Evolutionary conservation across 768 basidiomycete genomes (phyloP).

Genomic region (Xerocomus spinulosus): DNA sequence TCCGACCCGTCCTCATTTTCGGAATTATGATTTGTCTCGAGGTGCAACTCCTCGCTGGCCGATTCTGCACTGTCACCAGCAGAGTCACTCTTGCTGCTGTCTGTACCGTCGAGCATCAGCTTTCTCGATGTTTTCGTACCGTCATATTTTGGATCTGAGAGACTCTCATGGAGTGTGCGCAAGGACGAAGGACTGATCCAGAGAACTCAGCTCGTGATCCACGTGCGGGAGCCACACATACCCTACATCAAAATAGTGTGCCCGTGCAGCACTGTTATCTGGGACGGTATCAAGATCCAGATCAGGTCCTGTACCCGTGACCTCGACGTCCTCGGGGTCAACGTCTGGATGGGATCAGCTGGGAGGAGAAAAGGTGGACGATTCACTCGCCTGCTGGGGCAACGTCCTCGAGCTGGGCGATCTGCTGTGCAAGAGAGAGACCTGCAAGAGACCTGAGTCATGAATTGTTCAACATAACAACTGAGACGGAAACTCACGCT

Average conservation of each 20-base stretch:
- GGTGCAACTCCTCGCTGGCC: constrained; percentile 13
- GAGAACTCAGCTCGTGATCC: constrained; percentile 3
- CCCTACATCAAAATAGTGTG: constrained; percentile 88
- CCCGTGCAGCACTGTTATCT: constrained; percentile 42
- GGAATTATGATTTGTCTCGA: constrained; percentile 3
- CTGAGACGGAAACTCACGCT: constrained; percentile 23
- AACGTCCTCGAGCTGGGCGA: constrained; percentile 71
- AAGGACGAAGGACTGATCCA: constrained; percentile 59
- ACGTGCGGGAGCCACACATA: constrained; percentile 30
- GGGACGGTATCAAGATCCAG: constrained; percentile 27
- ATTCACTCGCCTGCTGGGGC: constrained; percentile 56
- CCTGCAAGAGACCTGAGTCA: constrained; percentile 26
- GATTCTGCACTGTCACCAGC: constrained; percentile 13
- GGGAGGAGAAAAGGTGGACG: constrained; percentile 3
- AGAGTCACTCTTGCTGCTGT: constrained; percentile 9
- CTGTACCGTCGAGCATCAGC: constrained; percentile 41
- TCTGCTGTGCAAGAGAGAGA: constrained; percentile 71
- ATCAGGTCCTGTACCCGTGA: constrained; percentile 40
- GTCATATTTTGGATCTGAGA: constrained; percentile 76
- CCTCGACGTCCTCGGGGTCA: constrained; percentile 66
- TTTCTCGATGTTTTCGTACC: constrained; percentile 62
- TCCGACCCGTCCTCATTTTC: constrained; percentile 13
- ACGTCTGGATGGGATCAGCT: constrained; percentile 43
- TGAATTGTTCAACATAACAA: constrained; percentile 1
- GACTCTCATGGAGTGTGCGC: constrained; percentile 57